phyloP scores from a whole-genome alignment of 257 asterid genomes.

The Linderniella brevidens region DNA sequence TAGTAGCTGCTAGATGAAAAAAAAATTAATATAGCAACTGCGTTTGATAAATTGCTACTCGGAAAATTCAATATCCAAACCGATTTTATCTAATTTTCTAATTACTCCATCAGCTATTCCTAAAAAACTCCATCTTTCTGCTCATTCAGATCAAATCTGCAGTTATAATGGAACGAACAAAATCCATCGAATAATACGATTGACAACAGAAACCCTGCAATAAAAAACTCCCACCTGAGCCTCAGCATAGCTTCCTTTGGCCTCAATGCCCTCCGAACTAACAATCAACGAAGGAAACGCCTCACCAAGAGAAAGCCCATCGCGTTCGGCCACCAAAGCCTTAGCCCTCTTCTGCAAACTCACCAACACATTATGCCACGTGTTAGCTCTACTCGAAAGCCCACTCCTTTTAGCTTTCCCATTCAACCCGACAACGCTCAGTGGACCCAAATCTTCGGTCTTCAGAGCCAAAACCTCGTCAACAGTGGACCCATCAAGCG shows the following conservation, averaged over 20 bases:
- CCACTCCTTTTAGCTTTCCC: constrained; percentile 1
- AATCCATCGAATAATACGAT: neutral
- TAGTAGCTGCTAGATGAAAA: too few relatives aligned
- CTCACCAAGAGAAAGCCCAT: constrained; percentile 27
- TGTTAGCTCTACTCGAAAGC: constrained; percentile 45
- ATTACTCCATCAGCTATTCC: too few relatives aligned
- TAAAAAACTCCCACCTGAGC: constrained; percentile 34
- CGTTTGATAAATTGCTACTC: too few relatives aligned
- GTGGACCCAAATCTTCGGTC: constrained; percentile 43
- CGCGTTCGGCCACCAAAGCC: constrained; percentile 25
- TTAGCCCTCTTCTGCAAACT: constrained; percentile 58
- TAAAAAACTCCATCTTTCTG: too few relatives aligned
- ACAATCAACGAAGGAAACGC: constrained; percentile 45
- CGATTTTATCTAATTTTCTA: too few relatives aligned
- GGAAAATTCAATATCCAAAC: too few relatives aligned
- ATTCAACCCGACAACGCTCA: constrained; percentile 52
- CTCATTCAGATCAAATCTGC: too few relatives aligned
- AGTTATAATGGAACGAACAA: too few relatives aligned
- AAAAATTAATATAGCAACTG: too few relatives aligned
- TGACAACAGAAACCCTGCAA: neutral
- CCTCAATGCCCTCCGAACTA: constrained; percentile 33
- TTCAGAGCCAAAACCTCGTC: constrained; percentile 44
- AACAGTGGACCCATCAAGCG: constrained; percentile 48
- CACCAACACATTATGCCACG: constrained; percentile 68
- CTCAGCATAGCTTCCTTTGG: constrained; percentile 63